A percentile compares a stretch with the other conserved stretches of the same genome.
These are phyloP conservation scores for Monilinia fructicola DNA, from an alignment of 2,329 filamentous ascomycete species.

Conservation along the genomic window DNA sequence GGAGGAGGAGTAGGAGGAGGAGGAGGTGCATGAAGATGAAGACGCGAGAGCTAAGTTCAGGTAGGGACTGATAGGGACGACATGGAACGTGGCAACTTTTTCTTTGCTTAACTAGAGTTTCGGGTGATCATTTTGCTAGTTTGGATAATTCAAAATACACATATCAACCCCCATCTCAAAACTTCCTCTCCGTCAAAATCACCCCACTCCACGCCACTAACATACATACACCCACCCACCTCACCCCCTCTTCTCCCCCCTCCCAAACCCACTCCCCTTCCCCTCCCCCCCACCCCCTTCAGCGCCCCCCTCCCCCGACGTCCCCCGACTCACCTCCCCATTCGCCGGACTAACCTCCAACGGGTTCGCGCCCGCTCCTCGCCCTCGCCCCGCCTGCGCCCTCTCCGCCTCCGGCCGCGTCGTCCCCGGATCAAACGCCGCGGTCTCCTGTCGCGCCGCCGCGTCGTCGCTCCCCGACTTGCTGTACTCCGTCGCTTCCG, in stretches of 20 bases:
- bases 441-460: constrained; percentile 54
- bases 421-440: constrained; percentile 63
- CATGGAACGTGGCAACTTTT: too few species aligned
- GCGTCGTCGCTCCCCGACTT: constrained; percentile 64
- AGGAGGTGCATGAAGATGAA: background rate
- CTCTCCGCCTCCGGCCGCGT: constrained; percentile 49
- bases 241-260: constrained; percentile 48
- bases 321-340: constrained; percentile 45
- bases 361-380: constrained; percentile 44
- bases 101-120: too few species aligned
- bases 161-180: constrained; percentile 40
- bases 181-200: constrained; percentile 23
- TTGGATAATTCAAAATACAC: too few species aligned
- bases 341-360: constrained; percentile 63
- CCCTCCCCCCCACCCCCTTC: constrained; percentile 45
- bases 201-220: constrained; percentile 46
- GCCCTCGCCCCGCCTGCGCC: constrained; percentile 41
- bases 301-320: constrained; percentile 45
- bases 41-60: too few species aligned
- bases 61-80: too few species aligned
- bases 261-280: constrained; percentile 44
- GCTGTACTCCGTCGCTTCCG: constrained; percentile 64
- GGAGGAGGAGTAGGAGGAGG: background rate
- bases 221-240: constrained; percentile 43
- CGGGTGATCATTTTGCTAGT: too few species aligned